A percentile compares a stretch with the other conserved stretches of the same genome.
These are phyloP conservation scores for Discostella stelligera DNA, from an alignment of 352 stramenopile species.

Conservation along the genomic window DNA sequence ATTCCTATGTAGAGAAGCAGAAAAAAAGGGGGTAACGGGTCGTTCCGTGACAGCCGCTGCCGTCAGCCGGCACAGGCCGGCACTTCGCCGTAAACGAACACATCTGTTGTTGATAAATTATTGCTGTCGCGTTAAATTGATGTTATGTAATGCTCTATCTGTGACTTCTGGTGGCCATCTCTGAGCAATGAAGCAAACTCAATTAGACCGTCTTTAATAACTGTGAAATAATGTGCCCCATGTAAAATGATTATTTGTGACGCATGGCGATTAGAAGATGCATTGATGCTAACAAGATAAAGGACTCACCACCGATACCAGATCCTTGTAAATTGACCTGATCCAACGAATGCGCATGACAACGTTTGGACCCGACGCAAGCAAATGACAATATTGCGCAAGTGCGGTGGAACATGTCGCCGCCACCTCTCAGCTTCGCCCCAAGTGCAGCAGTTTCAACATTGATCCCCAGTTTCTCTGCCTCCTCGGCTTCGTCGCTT, in stretches of 20 bases:
- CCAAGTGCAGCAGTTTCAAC: constrained; percentile 62
- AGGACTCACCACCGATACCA: constrained; percentile 56
- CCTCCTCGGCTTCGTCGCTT: constrained; percentile 61
- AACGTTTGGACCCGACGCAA: constrained; percentile 60
- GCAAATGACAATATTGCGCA: constrained; percentile 65
- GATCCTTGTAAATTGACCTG: constrained; percentile 63
- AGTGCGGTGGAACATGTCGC: constrained; percentile 69
- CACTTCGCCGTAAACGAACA: too few species aligned
- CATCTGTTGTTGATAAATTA: too few species aligned
- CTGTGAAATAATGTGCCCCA: constrained; percentile 11
- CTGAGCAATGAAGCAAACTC: constrained; percentile 54
- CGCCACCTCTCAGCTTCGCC: constrained; percentile 63
- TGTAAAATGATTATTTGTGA: not conserved
- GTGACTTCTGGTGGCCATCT: constrained; percentile 49
- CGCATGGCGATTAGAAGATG: not conserved
- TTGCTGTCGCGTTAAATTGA: constrained; percentile 52
- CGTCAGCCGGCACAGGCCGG: too few species aligned
- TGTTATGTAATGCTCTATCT: constrained; percentile 61
- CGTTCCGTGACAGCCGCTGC: too few species aligned
- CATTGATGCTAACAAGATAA: constrained; percentile 8
- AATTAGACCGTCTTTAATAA: constrained; percentile 41
- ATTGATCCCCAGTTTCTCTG: constrained; percentile 38
- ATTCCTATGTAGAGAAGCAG: too few species aligned
- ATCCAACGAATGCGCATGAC: constrained; percentile 61
- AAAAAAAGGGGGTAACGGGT: too few species aligned